Evolutionary conservation across 352 stramenopile genomes (phyloP), one percentile per base, ranked within the genome.

Genomic region (Globisporangium cylindrosporum): DNA sequence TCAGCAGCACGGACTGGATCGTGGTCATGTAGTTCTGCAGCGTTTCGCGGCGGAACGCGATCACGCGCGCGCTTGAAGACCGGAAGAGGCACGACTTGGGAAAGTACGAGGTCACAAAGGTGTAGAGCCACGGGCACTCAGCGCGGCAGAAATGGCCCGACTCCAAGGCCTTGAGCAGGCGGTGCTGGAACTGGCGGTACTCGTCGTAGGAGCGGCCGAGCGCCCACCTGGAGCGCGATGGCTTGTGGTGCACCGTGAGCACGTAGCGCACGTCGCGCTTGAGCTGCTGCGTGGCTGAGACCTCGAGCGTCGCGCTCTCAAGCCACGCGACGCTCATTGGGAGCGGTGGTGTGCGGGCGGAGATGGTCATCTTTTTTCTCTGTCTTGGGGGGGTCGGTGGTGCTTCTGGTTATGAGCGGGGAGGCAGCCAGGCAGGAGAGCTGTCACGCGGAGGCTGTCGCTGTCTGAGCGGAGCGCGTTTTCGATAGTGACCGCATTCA

Each of bases 71-170:
- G 38, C 72, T 29, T 24, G 74, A 73, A 48, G 41, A 62, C 6
- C 69, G 68, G 27, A 85, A 66, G 29, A 85, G 51, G n/a, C 72
- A 68, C 29, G 72, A 72, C 66, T 79, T 82, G 8, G 79, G 76
- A 56, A 75, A 86, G 36, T 82, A 81, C 56, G 73, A 80, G 48
- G 73, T 83, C 49, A 88, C 59, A 60, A 86, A 86, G 38, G 74
- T 75, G 68, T 73, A 82, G 25, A 88, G 58, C 73, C 72, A 84
- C 66, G 77, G 77, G 59, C 77, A 88, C 63, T 82, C 80, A 4
- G 77, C 80, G 36, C 78, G 56, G 51, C 77, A 86, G 62, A 84
- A 85, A 61, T 86, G 80, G 24, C 78, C 77, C 5, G 67, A 73
- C 41, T 62, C 49, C 64, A 88, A 64, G 20, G 57, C 53, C 0